A percentile compares a stretch with the other conserved stretches of the same genome.
Evolutionary conservation across 2,329 filamentous ascomycete genomes (phyloP).

Genomic region (Colletotrichum nymphaeae): DNA sequence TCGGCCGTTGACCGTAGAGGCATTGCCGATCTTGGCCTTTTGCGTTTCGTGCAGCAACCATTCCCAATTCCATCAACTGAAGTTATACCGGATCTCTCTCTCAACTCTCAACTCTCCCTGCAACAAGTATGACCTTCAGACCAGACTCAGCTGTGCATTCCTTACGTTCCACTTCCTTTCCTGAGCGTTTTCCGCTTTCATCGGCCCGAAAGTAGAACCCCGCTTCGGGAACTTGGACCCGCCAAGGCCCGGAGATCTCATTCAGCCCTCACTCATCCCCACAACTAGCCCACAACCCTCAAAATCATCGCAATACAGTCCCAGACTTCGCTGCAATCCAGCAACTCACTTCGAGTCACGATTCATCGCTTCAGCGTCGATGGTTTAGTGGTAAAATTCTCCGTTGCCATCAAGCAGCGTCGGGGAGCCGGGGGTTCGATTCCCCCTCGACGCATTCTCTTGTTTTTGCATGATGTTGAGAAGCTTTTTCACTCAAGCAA

Average conservation of each 20-base stretch:
- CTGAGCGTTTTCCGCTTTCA: background rate
- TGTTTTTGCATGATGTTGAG: background rate
- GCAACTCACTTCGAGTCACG: background rate
- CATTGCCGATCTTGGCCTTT: background rate
- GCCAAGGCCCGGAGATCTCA: background rate
- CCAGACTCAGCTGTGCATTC: background rate
- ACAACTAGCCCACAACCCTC: background rate
- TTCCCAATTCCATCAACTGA: background rate
- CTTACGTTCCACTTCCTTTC: background rate
- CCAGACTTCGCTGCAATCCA: fast-evolving
- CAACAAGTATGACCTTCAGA: background rate
- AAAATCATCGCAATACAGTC: background rate
- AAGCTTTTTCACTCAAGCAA: background rate
- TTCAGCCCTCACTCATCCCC: background rate
- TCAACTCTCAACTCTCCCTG: background rate
- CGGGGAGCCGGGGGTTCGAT: slow-evolving; percentile 23
- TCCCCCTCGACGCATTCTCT: slow-evolving; percentile 6
- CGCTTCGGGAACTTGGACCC: background rate
- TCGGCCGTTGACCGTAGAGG: background rate
- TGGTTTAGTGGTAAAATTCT: slow-evolving; percentile 25
- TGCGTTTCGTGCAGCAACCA: background rate
- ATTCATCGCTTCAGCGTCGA: background rate
- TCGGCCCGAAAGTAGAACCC: background rate
- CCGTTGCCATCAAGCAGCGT: slow-evolving; percentile 16
- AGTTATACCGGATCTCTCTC: background rate